Percentiles rank a stretch among this genome's conserved stretches.
Conservation (phyloP, 2,329 filamentous ascomycete genomes). For the Claviceps digitariae region DNA sequence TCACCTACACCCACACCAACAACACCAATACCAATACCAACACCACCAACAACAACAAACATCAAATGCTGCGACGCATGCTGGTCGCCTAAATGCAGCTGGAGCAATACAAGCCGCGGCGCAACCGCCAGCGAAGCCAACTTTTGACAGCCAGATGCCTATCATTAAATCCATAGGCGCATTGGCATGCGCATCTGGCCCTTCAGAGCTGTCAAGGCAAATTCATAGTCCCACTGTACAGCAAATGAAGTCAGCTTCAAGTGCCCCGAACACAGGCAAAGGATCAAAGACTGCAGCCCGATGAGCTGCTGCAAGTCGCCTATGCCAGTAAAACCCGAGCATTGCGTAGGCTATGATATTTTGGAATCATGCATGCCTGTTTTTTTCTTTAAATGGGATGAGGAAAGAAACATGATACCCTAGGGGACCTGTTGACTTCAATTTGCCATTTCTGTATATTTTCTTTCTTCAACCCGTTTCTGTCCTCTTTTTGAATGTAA, state of each 20-base stretch:
- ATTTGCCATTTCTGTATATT: conserved; percentile 2
- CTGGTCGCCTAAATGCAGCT: conserved; percentile 7
- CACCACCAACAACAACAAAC: conserved; percentile 14
- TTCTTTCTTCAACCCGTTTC: not conserved
- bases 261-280: conserved; percentile 18
- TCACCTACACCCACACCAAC: not conserved
- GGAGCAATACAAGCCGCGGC: not conserved
- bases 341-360: not conserved
- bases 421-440: conserved; percentile 14
- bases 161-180: conserved; percentile 16
- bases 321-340: not conserved
- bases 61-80: conserved; percentile 10
- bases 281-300: conserved; percentile 22
- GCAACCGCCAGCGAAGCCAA: conserved; percentile 11
- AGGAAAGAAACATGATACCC: conserved; percentile 27
- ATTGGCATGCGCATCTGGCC: conserved; percentile 21
- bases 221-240: conserved; percentile 19
- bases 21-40: not conserved
- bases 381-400: not conserved
- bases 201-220: conserved; percentile 30
- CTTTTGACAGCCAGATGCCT: conserved; percentile 11
- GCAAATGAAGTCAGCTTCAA: conserved; percentile 20
- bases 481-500: not conserved
- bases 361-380: not conserved
- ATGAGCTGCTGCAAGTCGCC: conserved; percentile 11